These are phyloP conservation scores for Penicillium silybi DNA, from an alignment of 495 filamentous ascomycete species.

Conservation along the genomic window DNA sequence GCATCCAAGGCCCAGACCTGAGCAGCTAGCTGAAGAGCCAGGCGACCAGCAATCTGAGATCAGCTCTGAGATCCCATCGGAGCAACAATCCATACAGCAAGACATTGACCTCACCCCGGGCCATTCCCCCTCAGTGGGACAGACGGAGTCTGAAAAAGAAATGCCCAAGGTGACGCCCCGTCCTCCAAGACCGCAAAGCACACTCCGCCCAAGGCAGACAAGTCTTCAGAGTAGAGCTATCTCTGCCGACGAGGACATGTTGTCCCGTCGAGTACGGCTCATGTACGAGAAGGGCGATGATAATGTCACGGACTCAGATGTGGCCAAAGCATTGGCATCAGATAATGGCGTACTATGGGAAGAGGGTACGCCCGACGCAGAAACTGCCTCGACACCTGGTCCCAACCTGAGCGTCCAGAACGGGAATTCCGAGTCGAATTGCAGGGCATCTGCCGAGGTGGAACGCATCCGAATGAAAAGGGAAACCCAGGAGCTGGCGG, in stretches of 20 bases:
- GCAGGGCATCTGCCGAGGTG: slow-evolving; percentile 22
- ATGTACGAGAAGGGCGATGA: slow-evolving; percentile 81
- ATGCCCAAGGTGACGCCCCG: slow-evolving; percentile 37
- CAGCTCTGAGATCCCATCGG: background rate
- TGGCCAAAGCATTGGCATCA: slow-evolving; percentile 40
- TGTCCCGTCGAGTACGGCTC: slow-evolving; percentile 82
- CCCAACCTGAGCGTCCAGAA: slow-evolving; percentile 9
- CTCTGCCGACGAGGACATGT: slow-evolving; percentile 77
- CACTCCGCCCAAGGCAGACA: slow-evolving; percentile 33
- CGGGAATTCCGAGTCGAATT: slow-evolving; percentile 12
- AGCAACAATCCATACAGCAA: slow-evolving; percentile 2
- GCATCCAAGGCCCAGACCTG: slow-evolving; percentile 14
- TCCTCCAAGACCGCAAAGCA: slow-evolving; percentile 30
- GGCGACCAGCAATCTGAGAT: slow-evolving; percentile 2
- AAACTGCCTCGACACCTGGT: slow-evolving; percentile 33
- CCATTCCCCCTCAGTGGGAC: slow-evolving; percentile 4
- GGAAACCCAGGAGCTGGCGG: slow-evolving; percentile 62
- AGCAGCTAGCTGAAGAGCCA: slow-evolving; percentile 8
- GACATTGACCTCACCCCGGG: slow-evolving; percentile 1
- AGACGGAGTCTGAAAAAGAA: slow-evolving; percentile 20
- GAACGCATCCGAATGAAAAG: slow-evolving; percentile 35
- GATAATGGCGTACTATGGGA: slow-evolving; percentile 58
- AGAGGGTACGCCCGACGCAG: slow-evolving; percentile 47
- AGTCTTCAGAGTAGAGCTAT: slow-evolving; percentile 34
- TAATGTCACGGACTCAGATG: slow-evolving; percentile 48